Evolutionary conservation across 768 basidiomycete genomes (phyloP).

Genomic region (Leccinum arenicola): DNA sequence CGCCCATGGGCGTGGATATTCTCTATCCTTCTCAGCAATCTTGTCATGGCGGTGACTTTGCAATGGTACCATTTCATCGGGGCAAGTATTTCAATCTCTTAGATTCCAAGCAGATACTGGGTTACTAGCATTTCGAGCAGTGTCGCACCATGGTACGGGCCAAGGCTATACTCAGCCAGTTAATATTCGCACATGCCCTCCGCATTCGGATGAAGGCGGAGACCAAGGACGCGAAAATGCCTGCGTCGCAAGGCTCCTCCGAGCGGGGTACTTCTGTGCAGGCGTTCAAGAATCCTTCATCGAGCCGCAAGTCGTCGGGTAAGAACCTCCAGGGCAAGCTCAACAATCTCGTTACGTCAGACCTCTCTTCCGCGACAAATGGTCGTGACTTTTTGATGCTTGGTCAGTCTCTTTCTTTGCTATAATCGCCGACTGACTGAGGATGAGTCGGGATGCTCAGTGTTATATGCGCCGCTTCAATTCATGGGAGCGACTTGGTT

Average conservation of each 20-base stretch:
- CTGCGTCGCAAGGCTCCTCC: not conserved
- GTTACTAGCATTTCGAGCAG: not conserved
- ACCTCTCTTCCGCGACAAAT: not conserved
- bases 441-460: not conserved
- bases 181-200: slow-evolving; percentile 4
- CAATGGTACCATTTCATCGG: slow-evolving; percentile 1
- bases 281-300: not conserved
- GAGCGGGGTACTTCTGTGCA: not conserved
- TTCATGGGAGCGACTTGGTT: not conserved
- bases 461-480: not conserved
- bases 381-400: slow-evolving; percentile 4
- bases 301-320: not conserved
- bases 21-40: not conserved
- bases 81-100: not conserved
- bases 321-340: slow-evolving; percentile 1
- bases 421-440: not conserved
- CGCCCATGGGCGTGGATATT: slow-evolving; percentile 5
- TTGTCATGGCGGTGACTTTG: not conserved
- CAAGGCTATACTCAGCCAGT: not conserved
- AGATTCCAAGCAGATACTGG: not conserved
- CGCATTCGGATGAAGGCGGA: slow-evolving; percentile 2
- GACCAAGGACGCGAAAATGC: not conserved
- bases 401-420: not conserved
- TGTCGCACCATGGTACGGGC: not conserved
- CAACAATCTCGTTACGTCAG: slow-evolving; percentile 3